Conservation (phyloP, 352 stramenopile species). For the Phytophthora cryptogea region DNA sequence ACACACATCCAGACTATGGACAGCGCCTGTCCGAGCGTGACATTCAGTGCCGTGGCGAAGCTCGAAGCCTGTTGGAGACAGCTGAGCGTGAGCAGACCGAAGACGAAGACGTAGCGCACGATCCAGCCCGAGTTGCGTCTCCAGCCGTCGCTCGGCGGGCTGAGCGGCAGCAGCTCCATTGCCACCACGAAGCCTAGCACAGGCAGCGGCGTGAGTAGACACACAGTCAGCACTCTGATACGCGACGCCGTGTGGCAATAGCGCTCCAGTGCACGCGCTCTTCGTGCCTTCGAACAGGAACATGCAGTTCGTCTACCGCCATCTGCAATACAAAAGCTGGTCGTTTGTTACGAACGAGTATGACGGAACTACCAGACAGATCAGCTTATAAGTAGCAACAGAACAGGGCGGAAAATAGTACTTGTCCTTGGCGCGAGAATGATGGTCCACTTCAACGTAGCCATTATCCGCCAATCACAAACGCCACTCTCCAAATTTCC, state of each 20-base stretch:
- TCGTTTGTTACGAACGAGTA: too few relatives aligned
- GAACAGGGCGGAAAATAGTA: too few relatives aligned
- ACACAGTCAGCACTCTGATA: slow-evolving; percentile 17
- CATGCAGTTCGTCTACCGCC: too few relatives aligned
- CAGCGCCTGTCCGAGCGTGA: slow-evolving; percentile 20
- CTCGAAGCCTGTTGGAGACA: slow-evolving; percentile 17
- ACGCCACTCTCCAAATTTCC: neutral
- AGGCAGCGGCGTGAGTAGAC: slow-evolving; percentile 15
- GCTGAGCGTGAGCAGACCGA: slow-evolving; percentile 15
- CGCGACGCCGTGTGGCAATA: slow-evolving; percentile 15
- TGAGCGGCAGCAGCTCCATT: slow-evolving; percentile 20
- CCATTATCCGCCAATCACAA: slow-evolving; percentile 6
- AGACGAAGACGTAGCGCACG: slow-evolving; percentile 19
- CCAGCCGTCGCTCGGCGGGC: slow-evolving; percentile 17
- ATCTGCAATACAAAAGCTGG: too few relatives aligned
- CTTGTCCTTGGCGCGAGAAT: neutral
- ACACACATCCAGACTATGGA: slow-evolving; percentile 20
- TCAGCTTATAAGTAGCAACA: too few relatives aligned
- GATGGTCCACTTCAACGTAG: slow-evolving; percentile 12
- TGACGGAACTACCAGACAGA: too few relatives aligned
- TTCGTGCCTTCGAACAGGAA: too few relatives aligned
- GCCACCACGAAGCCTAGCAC: slow-evolving; percentile 10
- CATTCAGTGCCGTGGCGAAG: slow-evolving; percentile 13
- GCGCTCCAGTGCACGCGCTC: slow-evolving; percentile 13
- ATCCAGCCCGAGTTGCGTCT: slow-evolving; percentile 17